Conservation (phyloP, 2,329 filamentous ascomycete genomes). For the Cucurbitaria berberidis region DNA sequence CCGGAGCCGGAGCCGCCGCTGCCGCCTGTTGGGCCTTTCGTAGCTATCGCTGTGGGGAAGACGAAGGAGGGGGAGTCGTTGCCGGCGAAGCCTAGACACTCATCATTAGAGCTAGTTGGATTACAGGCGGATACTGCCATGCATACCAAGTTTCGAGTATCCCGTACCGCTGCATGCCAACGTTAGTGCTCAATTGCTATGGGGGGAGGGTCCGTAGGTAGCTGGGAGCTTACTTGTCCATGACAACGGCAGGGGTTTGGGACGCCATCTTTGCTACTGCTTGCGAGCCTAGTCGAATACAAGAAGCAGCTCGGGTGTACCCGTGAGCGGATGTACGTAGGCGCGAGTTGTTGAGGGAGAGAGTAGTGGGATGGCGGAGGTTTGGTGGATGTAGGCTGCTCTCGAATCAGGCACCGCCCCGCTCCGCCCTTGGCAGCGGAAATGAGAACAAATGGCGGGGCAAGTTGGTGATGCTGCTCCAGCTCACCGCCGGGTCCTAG, state of each 20-base stretch:
- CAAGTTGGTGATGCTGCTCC: conserved; percentile 1
- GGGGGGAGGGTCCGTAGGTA: conserved; percentile 34
- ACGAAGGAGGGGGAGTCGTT: conserved; percentile 99
- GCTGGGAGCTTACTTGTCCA: conserved; percentile 90
- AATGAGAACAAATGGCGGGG: conserved; percentile 21
- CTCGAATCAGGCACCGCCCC: conserved; percentile 35
- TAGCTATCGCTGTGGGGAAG: conserved; percentile 98
- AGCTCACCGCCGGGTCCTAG: background rate
- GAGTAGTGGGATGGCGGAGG: conserved; percentile 40
- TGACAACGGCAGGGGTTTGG: conserved; percentile 99
- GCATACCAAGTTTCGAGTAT: conserved; percentile 95
- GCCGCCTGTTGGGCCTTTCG: conserved; percentile 77
- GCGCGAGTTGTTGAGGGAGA: conserved; percentile 32
- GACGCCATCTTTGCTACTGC: conserved; percentile 74
- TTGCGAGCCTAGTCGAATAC: conserved; percentile 17
- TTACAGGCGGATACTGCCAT: background rate
- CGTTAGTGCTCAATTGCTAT: conserved; percentile 45
- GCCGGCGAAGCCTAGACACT: conserved; percentile 82
- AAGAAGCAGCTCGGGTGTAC: conserved; percentile 31
- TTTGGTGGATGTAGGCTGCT: conserved; percentile 34
- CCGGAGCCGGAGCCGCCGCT: conserved; percentile 81
- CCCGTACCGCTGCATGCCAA: conserved; percentile 83
- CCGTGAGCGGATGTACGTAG: conserved; percentile 21
- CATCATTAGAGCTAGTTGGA: conserved; percentile 44
- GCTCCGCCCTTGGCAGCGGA: conserved; percentile 38